Conservation (phyloP, 192 early-diverging fungal species). For the Coemansia sp. region DNA sequence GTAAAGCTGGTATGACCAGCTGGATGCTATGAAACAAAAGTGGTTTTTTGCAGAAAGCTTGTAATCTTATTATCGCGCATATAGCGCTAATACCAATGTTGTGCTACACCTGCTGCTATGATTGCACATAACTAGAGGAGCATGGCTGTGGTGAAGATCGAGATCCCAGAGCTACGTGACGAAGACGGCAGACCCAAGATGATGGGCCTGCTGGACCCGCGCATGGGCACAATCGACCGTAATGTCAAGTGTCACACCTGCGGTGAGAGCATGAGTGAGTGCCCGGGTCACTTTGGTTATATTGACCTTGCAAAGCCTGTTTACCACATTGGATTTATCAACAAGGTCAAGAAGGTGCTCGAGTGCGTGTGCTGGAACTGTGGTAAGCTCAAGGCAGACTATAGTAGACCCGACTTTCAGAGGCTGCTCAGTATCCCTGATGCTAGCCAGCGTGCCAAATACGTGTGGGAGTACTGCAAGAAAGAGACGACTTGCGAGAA, state of each 20-base stretch:
- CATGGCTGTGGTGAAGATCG: conserved; percentile 95
- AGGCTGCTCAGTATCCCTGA: conserved; percentile 64
- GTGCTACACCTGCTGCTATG: conserved; percentile 1
- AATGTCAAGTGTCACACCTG: conserved; percentile 98
- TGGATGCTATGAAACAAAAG: neutral
- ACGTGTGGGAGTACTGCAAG: conserved; percentile 88
- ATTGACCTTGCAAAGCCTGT: conserved; percentile 96
- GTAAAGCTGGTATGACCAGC: neutral
- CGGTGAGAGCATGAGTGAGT: conserved; percentile 90
- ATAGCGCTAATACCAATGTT: neutral
- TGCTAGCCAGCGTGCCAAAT: conserved; percentile 72
- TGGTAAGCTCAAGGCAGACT: conserved; percentile 88
- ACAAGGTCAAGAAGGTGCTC: conserved; percentile 93
- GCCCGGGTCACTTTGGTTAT: conserved; percentile 97
- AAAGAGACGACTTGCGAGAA: conserved; percentile 77
- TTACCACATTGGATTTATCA: conserved; percentile 90
- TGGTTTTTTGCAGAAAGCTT: neutral
- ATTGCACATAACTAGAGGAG: conserved; percentile 68
- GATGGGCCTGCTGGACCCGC: conserved; percentile 86
- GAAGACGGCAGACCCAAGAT: conserved; percentile 81
- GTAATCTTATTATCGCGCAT: neutral
- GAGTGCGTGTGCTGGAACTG: conserved; percentile 96
- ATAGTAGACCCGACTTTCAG: conserved; percentile 66
- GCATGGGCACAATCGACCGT: conserved; percentile 96
- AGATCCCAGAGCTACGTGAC: conserved; percentile 82